These are phyloP conservation scores for Arthrinium phaeospermum DNA, from an alignment of 2,329 filamentous ascomycete genomes.

Conservation along the genomic window DNA sequence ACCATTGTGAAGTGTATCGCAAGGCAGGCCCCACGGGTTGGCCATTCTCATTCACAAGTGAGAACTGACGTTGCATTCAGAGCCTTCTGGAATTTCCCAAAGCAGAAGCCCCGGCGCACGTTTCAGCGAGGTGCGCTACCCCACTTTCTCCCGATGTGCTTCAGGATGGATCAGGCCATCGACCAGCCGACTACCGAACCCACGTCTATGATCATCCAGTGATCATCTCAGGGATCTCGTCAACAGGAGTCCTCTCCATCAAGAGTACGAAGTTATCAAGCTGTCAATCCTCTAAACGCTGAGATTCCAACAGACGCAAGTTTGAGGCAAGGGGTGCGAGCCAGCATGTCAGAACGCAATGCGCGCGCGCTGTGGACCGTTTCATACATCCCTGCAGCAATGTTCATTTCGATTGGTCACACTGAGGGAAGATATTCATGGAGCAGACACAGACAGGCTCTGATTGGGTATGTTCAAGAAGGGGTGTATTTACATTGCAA, in stretches of 20 bases:
- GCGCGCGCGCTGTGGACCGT: background rate
- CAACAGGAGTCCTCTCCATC: background rate
- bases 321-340: background rate
- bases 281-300: background rate
- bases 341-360: background rate
- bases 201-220: background rate
- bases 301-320: background rate
- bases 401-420: background rate
- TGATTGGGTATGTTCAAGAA: background rate
- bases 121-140: background rate
- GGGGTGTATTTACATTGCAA: conserved; percentile 2
- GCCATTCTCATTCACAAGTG: background rate
- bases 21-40: too few relatives aligned
- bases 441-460: background rate
- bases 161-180: background rate
- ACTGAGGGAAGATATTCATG: background rate
- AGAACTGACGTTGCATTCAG: background rate
- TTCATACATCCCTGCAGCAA: background rate
- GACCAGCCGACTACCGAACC: background rate
- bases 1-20: too few relatives aligned
- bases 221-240: conserved; percentile 8
- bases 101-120: background rate
- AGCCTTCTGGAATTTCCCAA: background rate
- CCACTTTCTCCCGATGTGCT: background rate
- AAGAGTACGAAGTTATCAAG: background rate